A percentile compares a stretch with the other conserved stretches of the same genome.
Evolutionary conservation across 176 grass and related monocot species (phyloP).

Genomic region (Triticum aestivum): IWGSC_CS_RefSeq_v2.1 NC_057801.1:841200564-841201063

Average conservation of each 20-base stretch:
- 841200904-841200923: background rate
- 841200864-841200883: background rate
- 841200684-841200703: background rate
- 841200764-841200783: background rate
- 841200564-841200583: background rate
- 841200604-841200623: background rate
- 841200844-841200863: background rate
- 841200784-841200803: no score
- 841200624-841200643: background rate
- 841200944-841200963: background rate
- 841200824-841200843: background rate
- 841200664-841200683: background rate
- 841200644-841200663: background rate
- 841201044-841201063: background rate
- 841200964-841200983: background rate
- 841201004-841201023: background rate
- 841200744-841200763: background rate
- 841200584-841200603: background rate
- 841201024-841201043: background rate
- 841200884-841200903: background rate
- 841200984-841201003: background rate
- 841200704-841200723: background rate
- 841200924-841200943: background rate
- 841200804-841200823: background rate
- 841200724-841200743: background rate